These are phyloP conservation scores for Periconia digitata DNA, from an alignment of 2,329 filamentous ascomycete genomes.

Conservation along the genomic window DNA sequence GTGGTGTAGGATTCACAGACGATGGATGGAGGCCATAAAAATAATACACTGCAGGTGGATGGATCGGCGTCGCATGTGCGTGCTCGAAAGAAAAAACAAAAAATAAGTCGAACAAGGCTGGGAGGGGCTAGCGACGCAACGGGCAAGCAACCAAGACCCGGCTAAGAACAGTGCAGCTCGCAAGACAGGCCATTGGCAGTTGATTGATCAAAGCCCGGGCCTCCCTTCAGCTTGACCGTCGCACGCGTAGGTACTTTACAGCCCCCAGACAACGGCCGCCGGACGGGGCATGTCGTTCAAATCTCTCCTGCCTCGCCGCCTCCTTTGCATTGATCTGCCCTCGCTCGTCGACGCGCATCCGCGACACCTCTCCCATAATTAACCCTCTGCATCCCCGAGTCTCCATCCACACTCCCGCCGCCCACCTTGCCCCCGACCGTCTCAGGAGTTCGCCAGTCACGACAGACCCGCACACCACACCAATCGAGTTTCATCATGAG, in stretches of 20 bases:
- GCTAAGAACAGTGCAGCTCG: too few species aligned
- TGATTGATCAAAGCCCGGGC: too few species aligned
- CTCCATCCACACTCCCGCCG: slow-evolving; percentile 14
- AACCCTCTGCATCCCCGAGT: neutral
- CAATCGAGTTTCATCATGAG: slow-evolving; percentile 43
- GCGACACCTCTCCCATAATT: slow-evolving; percentile 2
- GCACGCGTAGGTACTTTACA: neutral
- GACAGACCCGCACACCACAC: slow-evolving; percentile 33
- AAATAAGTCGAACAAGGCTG: too few species aligned
- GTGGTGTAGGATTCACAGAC: too few species aligned
- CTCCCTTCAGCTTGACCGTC: neutral
- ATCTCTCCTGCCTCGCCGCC: too few species aligned
- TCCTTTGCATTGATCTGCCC: neutral
- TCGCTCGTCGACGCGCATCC: neutral
- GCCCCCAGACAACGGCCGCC: neutral
- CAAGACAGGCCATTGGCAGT: too few species aligned
- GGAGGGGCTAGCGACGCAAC: too few species aligned
- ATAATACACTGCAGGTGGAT: too few species aligned
- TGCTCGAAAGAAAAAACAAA: too few species aligned
- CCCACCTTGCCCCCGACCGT: slow-evolving; percentile 23
- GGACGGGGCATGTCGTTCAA: neutral
- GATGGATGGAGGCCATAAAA: too few species aligned
- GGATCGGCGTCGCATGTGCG: too few species aligned
- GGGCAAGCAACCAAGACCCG: too few species aligned
- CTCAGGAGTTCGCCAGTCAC: slow-evolving; percentile 34